phyloP scores from a whole-genome alignment of 345 rosid species.

The Durio zibethinus region DNA sequence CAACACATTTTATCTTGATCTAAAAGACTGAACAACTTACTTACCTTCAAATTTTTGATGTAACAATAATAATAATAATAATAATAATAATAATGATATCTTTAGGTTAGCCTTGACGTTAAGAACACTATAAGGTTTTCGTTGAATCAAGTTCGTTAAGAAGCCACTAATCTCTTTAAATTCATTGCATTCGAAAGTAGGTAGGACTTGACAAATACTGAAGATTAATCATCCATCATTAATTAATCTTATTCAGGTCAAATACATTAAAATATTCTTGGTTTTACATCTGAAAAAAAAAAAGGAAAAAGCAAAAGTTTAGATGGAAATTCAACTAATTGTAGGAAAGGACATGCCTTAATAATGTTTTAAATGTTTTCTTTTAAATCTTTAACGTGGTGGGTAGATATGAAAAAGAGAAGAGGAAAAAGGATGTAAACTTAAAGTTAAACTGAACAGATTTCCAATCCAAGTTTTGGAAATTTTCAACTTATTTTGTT shows the following conservation, averaged over 20 bases:
- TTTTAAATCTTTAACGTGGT: not conserved
- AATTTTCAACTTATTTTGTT: not conserved
- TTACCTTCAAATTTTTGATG: no score
- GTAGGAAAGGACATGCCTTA: not conserved
- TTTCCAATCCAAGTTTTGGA: no score
- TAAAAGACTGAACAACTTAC: no score
- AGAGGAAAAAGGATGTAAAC: no score
- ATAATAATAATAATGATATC: no score
- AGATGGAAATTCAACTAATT: not conserved
- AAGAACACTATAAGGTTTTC: not conserved
- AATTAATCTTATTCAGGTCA: not conserved
- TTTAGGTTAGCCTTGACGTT: not conserved
- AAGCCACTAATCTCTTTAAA: not conserved
- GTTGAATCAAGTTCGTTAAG: not conserved
- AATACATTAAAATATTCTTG: not conserved
- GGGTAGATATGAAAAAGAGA: not conserved
- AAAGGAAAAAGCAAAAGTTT: not conserved
- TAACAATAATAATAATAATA: no score
- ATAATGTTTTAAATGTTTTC: not conserved
- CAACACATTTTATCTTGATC: no score
- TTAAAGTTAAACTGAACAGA: no score
- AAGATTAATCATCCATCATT: not conserved
- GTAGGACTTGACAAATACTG: not conserved
- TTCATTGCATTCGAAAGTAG: not conserved
- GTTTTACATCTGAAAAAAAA: not conserved